Conservation (phyloP, 495 filamentous ascomycete species). For the Trichoderma erinaceum region DNA sequence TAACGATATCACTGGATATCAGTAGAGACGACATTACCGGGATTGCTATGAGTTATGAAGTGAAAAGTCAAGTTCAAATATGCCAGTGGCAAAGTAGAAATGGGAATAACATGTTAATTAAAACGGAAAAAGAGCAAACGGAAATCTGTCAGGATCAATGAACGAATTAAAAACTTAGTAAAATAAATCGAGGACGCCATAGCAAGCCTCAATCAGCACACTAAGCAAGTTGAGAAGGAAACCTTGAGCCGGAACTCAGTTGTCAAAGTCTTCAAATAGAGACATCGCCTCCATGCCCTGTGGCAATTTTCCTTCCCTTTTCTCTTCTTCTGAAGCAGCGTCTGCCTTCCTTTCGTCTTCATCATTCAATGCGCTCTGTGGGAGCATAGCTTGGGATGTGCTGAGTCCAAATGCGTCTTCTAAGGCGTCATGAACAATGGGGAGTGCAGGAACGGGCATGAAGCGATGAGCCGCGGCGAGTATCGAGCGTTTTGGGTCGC, state of each 20-base stretch:
- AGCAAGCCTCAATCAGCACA: too few species aligned
- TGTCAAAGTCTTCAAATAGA: too few species aligned
- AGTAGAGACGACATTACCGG: too few species aligned
- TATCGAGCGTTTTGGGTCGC: background rate
- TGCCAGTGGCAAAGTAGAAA: background rate
- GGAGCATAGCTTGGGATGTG: background rate
- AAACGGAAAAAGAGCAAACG: background rate
- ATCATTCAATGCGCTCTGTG: background rate
- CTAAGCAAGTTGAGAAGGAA: too few species aligned
- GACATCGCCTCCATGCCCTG: too few species aligned
- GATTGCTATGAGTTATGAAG: background rate
- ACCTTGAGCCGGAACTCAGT: too few species aligned
- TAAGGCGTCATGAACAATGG: background rate
- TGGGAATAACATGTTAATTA: background rate
- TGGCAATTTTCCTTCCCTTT: too few species aligned
- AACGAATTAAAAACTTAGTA: too few species aligned
- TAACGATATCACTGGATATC: background rate
- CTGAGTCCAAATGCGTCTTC: background rate
- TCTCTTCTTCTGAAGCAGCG: background rate
- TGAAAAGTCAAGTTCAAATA: background rate
- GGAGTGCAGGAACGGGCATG: background rate
- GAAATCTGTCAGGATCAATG: background rate
- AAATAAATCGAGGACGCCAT: too few species aligned
- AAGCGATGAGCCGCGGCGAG: background rate
- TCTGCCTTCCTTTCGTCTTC: background rate